These are phyloP conservation scores for Chlorella sp. DNA, from an alignment of 139 green algal species.

Conservation along the genomic window DNA sequence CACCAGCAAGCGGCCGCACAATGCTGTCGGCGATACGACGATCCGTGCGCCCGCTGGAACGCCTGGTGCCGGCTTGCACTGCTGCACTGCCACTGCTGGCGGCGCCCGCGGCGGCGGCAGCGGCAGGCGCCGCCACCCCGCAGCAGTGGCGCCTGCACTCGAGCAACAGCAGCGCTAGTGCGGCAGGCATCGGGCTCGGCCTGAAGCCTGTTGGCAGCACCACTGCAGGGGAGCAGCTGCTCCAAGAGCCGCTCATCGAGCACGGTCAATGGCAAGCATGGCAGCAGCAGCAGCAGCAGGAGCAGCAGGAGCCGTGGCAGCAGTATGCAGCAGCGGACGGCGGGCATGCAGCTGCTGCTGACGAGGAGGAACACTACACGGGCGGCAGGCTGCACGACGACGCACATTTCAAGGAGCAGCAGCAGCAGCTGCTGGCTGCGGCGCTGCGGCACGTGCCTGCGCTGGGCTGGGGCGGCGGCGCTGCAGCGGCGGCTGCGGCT, in stretches of 20 bases:
- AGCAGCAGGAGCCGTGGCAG: conserved; percentile 1
- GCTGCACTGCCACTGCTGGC: neutral
- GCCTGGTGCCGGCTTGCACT: neutral
- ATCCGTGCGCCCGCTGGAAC: neutral
- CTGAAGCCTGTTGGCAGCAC: neutral
- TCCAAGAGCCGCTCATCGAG: neutral
- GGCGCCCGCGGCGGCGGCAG: neutral
- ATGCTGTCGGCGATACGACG: neutral
- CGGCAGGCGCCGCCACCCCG: neutral
- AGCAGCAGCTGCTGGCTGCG: conserved; percentile 6
- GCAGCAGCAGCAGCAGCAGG: neutral
- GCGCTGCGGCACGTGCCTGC: conserved; percentile 28
- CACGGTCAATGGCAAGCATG: neutral
- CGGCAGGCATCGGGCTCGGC: neutral
- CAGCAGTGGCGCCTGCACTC: neutral
- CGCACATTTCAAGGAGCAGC: neutral
- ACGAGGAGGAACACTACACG: neutral
- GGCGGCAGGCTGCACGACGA: neutral
- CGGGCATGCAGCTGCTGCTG: neutral
- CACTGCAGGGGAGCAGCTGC: neutral
- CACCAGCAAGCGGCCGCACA: neutral
- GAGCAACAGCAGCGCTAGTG: neutral
- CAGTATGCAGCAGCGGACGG: neutral
- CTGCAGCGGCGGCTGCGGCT: conserved; percentile 51
- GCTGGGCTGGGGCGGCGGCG: conserved; percentile 58